These are phyloP conservation scores for Afroboletus lepidellus DNA, from an alignment of 1,284 basidiomycete species.

Conservation along the genomic window DNA sequence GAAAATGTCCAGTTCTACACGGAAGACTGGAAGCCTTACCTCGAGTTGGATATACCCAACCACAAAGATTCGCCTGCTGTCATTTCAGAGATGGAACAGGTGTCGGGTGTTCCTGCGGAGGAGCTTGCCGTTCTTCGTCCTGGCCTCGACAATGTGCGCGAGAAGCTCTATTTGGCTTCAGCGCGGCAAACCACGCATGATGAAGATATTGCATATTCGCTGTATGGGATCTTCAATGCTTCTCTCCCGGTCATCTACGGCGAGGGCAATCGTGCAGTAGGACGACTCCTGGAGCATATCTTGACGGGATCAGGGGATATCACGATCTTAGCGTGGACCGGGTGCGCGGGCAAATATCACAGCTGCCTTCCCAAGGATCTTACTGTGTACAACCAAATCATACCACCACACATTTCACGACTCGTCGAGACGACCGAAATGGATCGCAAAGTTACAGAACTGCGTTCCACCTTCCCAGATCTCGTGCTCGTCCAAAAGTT, in stretches of 20 bases:
- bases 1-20: conserved; percentile 5
- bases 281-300: conserved; percentile 7
- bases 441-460: neutral
- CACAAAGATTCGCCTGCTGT: conserved; percentile 2
- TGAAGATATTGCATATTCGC: conserved; percentile 7
- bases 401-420: conserved; percentile 2
- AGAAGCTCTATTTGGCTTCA: conserved; percentile 9
- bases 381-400: conserved; percentile 9
- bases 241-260: conserved; percentile 7
- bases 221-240: conserved; percentile 4
- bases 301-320: conserved; percentile 1
- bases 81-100: conserved; percentile 4
- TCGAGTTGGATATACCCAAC: neutral
- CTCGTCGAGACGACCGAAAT: neutral
- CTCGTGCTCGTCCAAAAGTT: neutral
- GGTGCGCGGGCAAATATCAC: neutral
- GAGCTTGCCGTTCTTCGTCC: neutral
- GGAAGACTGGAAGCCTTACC: conserved; percentile 7
- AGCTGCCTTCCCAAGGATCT: conserved; percentile 13
- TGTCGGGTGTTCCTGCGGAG: neutral
- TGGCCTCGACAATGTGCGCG: neutral
- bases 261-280: conserved; percentile 3
- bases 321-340: conserved; percentile 7
- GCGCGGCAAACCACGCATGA: conserved; percentile 4
- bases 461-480: neutral